A percentile compares a stretch with the other conserved stretches of the same genome.
Conservation (phyloP, 805 yeast species). For the Brettanomyces bruxellensis region DNA sequence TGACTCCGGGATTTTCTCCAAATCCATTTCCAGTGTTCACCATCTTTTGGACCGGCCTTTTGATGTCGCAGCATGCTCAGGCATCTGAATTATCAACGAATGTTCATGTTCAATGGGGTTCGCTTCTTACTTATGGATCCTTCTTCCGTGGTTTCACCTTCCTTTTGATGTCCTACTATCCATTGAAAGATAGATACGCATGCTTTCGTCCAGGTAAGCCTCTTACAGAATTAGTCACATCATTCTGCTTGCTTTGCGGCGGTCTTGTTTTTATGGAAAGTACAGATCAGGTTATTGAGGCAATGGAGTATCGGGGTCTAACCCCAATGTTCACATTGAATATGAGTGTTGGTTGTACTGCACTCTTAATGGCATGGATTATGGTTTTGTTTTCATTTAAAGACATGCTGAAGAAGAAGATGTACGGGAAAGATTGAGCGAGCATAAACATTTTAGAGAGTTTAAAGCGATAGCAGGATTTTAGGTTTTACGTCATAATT, state of each 20-base stretch:
- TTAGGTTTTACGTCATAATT: too few relatives aligned
- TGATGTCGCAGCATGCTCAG: conserved; percentile 94
- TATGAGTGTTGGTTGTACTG: conserved; percentile 68
- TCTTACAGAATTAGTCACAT: conserved; percentile 71
- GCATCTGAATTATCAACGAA: conserved; percentile 67
- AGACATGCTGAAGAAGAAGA: conserved; percentile 32
- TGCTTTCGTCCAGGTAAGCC: conserved; percentile 54
- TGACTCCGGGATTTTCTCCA: conserved; percentile 71
- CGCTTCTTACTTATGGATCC: conserved; percentile 72
- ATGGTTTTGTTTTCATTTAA: conserved; percentile 60
- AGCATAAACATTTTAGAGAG: not conserved
- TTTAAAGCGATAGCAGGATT: not conserved
- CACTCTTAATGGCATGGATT: conserved; percentile 83
- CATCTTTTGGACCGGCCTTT: conserved; percentile 90
- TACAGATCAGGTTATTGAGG: conserved; percentile 76
- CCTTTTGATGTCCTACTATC: conserved; percentile 38
- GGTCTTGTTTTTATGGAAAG: conserved; percentile 91
- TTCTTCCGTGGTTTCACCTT: conserved; percentile 64
- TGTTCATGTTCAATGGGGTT: conserved; percentile 92
- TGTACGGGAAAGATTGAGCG: conserved; percentile 1
- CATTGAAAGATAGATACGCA: conserved; percentile 21
- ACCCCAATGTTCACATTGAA: conserved; percentile 89
- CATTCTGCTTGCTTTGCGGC: conserved; percentile 78
- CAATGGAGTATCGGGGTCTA: conserved; percentile 72
- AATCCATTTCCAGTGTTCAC: conserved; percentile 93